A percentile compares a stretch with the other conserved stretches of the same genome.
Evolutionary conservation across 352 stramenopile species (phyloP).

Genomic region (Globisporangium carolinianum): DNA sequence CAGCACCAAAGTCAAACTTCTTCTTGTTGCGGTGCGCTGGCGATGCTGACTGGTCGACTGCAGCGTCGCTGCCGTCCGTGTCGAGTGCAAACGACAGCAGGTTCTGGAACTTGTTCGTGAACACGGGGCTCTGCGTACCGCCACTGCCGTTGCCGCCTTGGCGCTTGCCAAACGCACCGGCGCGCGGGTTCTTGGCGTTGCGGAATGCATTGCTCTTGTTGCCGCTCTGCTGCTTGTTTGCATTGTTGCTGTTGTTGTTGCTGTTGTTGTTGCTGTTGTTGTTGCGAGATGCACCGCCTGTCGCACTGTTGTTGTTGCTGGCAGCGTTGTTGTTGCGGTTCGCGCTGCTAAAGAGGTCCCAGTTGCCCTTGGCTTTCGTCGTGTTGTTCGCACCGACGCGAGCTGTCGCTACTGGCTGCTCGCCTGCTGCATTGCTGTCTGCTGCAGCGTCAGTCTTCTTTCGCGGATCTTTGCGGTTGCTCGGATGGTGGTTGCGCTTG

Average conservation of each 20-base stretch:
- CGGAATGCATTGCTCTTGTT: not conserved
- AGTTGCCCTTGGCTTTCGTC: constrained; percentile 23
- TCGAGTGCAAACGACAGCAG: constrained; percentile 61
- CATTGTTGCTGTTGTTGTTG: constrained; percentile 1
- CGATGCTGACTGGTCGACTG: too few relatives aligned
- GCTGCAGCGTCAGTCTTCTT: constrained; percentile 7
- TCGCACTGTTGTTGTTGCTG: not conserved
- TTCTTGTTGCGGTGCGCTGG: constrained; percentile 7
- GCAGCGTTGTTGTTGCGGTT: not conserved
- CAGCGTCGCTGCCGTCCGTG: constrained; percentile 22
- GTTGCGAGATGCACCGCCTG: not conserved
- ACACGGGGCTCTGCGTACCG: constrained; percentile 28
- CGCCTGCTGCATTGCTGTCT: not conserved
- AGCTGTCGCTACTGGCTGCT: not conserved
- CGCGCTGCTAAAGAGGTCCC: constrained; percentile 22
- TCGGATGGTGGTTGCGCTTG: constrained; percentile 47
- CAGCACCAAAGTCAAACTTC: constrained; percentile 16
- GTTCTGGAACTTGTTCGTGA: constrained; percentile 85
- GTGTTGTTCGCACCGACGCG: constrained; percentile 6
- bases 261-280: constrained; percentile 7
- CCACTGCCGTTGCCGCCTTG: constrained; percentile 3
- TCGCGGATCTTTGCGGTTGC: constrained; percentile 31
- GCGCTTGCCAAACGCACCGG: constrained; percentile 18
- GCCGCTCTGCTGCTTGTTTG: constrained; percentile 1
- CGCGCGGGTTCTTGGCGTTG: constrained; percentile 9